Percentiles rank a stretch among this genome's conserved stretches.
phyloP scores from a whole-genome alignment of 495 filamentous ascomycete genomes.

The Penicillium subrubescens region DNA sequence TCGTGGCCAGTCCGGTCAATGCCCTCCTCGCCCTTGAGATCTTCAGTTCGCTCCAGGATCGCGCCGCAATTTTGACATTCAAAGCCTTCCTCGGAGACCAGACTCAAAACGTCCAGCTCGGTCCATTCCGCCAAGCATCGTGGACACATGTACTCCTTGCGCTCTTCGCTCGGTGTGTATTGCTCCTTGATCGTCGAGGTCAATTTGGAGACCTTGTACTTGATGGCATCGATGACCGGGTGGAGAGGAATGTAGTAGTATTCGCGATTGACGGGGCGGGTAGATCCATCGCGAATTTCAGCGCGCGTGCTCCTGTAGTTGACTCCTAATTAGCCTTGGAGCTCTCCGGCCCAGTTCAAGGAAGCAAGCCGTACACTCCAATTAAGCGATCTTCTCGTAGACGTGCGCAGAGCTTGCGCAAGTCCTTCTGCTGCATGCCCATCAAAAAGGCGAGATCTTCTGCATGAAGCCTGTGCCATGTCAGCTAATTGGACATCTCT shows the following conservation, averaged over 20 bases:
- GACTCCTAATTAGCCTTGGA: conserved; percentile 9
- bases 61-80: conserved; percentile 80
- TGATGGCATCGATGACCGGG: conserved; percentile 92
- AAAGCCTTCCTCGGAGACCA: conserved; percentile 66
- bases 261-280: conserved; percentile 78
- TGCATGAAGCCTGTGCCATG: conserved; percentile 65
- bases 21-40: conserved; percentile 61
- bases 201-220: conserved; percentile 84
- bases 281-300: conserved; percentile 77
- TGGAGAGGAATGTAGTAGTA: conserved; percentile 98
- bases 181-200: conserved; percentile 82
- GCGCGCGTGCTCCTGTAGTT: conserved; percentile 68
- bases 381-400: conserved; percentile 85
- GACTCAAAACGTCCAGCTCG: conserved; percentile 79
- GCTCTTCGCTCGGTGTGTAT: conserved; percentile 76
- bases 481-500: conserved; percentile 8
- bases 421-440: conserved; percentile 82
- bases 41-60: conserved; percentile 64
- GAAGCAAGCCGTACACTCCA: conserved; percentile 60
- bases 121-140: conserved; percentile 81
- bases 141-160: conserved; percentile 87
- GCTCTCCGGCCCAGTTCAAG: background rate
- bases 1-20: conserved; percentile 72
- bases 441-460: conserved; percentile 85
- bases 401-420: conserved; percentile 82